phyloP scores from a whole-genome alignment of 2,329 filamentous ascomycete species.

The Lachnum nothofagi region DNA sequence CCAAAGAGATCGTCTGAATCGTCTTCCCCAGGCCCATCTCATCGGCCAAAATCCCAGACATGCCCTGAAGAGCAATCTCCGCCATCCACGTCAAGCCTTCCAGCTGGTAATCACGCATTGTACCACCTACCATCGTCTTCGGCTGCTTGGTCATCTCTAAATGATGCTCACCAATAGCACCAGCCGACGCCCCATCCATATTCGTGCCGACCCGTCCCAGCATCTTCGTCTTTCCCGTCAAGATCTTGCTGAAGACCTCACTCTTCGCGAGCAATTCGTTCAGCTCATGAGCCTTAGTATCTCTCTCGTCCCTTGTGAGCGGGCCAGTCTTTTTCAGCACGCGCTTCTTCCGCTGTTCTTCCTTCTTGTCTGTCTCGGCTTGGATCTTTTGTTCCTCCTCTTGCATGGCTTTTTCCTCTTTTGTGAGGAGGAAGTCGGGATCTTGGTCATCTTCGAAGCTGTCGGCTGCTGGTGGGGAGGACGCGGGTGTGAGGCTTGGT shows the following conservation, averaged over 20 bases:
- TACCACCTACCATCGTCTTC: slow-evolving; percentile 74
- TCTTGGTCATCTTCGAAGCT: slow-evolving; percentile 15
- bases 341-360: slow-evolving; percentile 30
- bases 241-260: slow-evolving; percentile 56
- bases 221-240: slow-evolving; percentile 59
- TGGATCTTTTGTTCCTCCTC: slow-evolving; percentile 44
- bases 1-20: slow-evolving; percentile 46
- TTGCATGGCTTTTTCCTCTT: slow-evolving; percentile 27
- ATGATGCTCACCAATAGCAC: slow-evolving; percentile 58
- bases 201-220: slow-evolving; percentile 57
- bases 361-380: slow-evolving; percentile 44
- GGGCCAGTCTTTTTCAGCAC: slow-evolving; percentile 38
- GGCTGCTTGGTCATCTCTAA: slow-evolving; percentile 81
- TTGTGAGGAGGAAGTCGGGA: slow-evolving; percentile 19
- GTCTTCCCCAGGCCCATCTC: slow-evolving; percentile 60
- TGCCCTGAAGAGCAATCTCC: slow-evolving; percentile 55
- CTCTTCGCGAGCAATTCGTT: slow-evolving; percentile 56
- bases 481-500: slow-evolving; percentile 21
- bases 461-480: slow-evolving; percentile 21
- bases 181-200: slow-evolving; percentile 48
- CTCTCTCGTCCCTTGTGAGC: slow-evolving; percentile 40
- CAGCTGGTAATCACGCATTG: slow-evolving; percentile 90
- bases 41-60: slow-evolving; percentile 57
- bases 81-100: slow-evolving; percentile 94
- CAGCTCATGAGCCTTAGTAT: slow-evolving; percentile 54